Evolutionary conservation across 2,329 filamentous ascomycete species (phyloP).

Genomic region (Colletotrichum truncatum): DNA sequence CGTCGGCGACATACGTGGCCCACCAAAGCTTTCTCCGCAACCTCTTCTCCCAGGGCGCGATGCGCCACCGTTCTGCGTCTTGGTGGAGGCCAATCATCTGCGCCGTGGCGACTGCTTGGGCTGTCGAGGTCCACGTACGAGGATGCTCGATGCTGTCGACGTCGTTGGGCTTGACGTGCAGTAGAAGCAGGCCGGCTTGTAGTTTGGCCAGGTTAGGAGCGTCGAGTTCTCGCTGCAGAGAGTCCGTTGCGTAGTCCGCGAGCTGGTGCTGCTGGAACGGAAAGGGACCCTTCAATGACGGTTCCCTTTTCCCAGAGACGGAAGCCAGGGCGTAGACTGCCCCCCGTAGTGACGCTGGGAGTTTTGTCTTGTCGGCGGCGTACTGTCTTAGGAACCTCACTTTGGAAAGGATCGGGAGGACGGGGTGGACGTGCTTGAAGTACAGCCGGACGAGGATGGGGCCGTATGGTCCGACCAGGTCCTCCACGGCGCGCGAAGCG

Average conservation of each 20-base stretch:
- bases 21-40: slow-evolving; percentile 56
- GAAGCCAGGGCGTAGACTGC: slow-evolving; percentile 54
- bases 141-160: slow-evolving; percentile 58
- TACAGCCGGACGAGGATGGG: slow-evolving; percentile 53
- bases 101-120: slow-evolving; percentile 53
- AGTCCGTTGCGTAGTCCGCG: slow-evolving; percentile 52
- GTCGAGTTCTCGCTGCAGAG: slow-evolving; percentile 54
- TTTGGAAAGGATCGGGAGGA: slow-evolving; percentile 54
- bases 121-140: slow-evolving; percentile 52
- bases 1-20: slow-evolving; percentile 51
- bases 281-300: slow-evolving; percentile 38
- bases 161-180: slow-evolving; percentile 54
- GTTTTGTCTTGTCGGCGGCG: slow-evolving; percentile 43
- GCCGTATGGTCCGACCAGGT: slow-evolving; percentile 49
- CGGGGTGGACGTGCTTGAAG: slow-evolving; percentile 55
- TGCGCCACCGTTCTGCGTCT: slow-evolving; percentile 51
- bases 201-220: slow-evolving; percentile 55
- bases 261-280: slow-evolving; percentile 50
- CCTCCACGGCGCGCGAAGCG: slow-evolving; percentile 53
- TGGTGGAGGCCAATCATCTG: slow-evolving; percentile 57
- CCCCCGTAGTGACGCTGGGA: slow-evolving; percentile 55
- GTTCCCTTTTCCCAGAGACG: slow-evolving; percentile 51
- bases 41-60: slow-evolving; percentile 52
- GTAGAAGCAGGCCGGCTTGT: slow-evolving; percentile 55
- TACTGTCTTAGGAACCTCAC: slow-evolving; percentile 51